These are phyloP conservation scores for Parathielavia appendiculata DNA, from an alignment of 495 filamentous ascomycete species.

Conservation along the genomic window DNA sequence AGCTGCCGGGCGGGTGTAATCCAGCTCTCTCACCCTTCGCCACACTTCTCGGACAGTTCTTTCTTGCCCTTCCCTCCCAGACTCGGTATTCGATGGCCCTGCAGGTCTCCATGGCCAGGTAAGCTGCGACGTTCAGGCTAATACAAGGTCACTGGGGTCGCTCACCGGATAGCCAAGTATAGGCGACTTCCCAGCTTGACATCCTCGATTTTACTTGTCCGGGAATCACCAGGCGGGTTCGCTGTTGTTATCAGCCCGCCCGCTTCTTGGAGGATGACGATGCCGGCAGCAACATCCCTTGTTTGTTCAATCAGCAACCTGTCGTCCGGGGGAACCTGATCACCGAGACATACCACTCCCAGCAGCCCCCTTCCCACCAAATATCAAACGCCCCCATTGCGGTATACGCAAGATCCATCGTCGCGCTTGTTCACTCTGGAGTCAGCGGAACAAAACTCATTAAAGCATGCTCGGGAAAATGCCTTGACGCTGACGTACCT, in stretches of 20 bases:
- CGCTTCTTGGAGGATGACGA: constrained; percentile 70
- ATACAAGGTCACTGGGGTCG: background rate
- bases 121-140: background rate
- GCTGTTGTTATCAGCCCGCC: constrained; percentile 63
- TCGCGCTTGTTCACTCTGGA: constrained; percentile 44
- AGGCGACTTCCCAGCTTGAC: constrained; percentile 56
- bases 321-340: background rate
- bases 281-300: constrained; percentile 75
- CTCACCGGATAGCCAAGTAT: constrained; percentile 60
- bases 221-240: constrained; percentile 54
- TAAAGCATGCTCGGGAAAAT: constrained; percentile 7
- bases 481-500: constrained; percentile 16
- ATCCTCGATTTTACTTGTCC: constrained; percentile 52
- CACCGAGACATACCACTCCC: constrained; percentile 53
- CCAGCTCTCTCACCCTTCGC: constrained; percentile 55
- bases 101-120: constrained; percentile 46
- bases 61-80: constrained; percentile 58
- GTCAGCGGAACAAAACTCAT: constrained; percentile 8
- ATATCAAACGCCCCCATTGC: constrained; percentile 67
- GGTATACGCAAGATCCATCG: constrained; percentile 68
- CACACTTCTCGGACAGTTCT: constrained; percentile 64
- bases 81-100: constrained; percentile 53
- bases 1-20: constrained; percentile 51
- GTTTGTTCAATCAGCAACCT: background rate
- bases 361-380: constrained; percentile 83